These are phyloP conservation scores for Apiotrichum akiyoshidainum DNA, from an alignment of 1,284 basidiomycete genomes.

Conservation along the genomic window DNA sequence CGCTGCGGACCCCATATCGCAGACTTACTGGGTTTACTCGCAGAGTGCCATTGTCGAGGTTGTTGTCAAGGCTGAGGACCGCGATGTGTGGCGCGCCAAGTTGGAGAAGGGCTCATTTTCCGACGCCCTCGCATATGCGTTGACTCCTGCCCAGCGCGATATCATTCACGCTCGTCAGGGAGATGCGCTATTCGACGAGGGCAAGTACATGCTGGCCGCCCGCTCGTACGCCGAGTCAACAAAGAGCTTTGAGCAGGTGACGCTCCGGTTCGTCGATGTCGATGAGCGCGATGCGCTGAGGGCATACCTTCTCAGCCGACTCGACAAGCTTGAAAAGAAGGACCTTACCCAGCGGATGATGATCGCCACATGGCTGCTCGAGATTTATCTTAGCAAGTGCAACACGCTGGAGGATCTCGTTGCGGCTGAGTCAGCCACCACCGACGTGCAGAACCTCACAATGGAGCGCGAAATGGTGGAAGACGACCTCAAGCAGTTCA, in stretches of 20 bases:
- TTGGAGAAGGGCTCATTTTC: conserved; percentile 75
- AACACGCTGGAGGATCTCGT: conserved; percentile 84
- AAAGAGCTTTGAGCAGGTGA: conserved; percentile 86
- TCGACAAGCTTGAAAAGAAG: conserved; percentile 79
- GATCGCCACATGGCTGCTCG: conserved; percentile 96
- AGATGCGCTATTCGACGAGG: conserved; percentile 74
- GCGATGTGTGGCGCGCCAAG: conserved; percentile 92
- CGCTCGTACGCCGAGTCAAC: conserved; percentile 87
- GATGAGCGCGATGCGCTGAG: conserved; percentile 89
- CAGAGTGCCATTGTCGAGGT: conserved; percentile 87
- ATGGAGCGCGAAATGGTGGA: conserved; percentile 80
- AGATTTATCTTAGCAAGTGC: conserved; percentile 94
- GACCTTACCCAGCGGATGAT: conserved; percentile 93
- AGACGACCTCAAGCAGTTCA: conserved; percentile 87
- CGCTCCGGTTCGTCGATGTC: conserved; percentile 82
- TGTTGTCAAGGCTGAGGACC: conserved; percentile 78
- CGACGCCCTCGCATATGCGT: conserved; percentile 69
- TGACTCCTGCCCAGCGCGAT: conserved; percentile 83
- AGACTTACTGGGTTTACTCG: conserved; percentile 94
- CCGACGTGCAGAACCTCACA: conserved; percentile 80
- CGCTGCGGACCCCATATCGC: conserved; percentile 75
- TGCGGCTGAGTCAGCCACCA: conserved; percentile 70
- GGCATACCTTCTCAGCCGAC: conserved; percentile 80
- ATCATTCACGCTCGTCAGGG: conserved; percentile 81
- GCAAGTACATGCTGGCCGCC: conserved; percentile 84